phyloP scores from a whole-genome alignment of 1,284 basidiomycete genomes.

The Irpex sp. region DNA sequence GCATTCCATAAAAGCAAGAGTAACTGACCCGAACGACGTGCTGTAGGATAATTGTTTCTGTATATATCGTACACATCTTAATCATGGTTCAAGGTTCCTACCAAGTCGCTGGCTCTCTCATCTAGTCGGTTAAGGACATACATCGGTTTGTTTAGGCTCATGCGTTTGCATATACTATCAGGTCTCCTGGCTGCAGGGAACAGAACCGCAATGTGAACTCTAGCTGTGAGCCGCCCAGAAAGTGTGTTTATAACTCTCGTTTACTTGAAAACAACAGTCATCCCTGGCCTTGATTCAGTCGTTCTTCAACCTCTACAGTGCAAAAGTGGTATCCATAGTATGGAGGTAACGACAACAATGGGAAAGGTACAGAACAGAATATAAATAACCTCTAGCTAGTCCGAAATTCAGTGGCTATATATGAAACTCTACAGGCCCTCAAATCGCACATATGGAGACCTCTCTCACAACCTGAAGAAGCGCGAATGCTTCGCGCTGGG shows the following conservation, averaged over 20 bases:
- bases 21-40: background rate
- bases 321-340: no score
- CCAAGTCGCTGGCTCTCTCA: no score
- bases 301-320: no score
- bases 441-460: background rate
- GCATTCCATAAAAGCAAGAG: background rate
- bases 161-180: background rate
- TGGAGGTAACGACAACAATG: no score
- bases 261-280: no score
- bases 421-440: background rate
- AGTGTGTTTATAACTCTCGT: no score
- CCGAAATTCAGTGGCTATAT: background rate
- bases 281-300: no score
- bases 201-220: background rate
- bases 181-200: background rate
- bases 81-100: no score
- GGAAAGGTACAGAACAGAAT: no score
- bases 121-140: no score
- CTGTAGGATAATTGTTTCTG: background rate
- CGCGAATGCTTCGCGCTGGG: constrained; percentile 12
- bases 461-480: constrained; percentile 3
- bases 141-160: no score
- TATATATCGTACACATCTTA: no score
- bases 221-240: background rate
- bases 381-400: background rate